phyloP scores from a whole-genome alignment of 257 asterid species.

The Nemophila menziesii region DNA sequence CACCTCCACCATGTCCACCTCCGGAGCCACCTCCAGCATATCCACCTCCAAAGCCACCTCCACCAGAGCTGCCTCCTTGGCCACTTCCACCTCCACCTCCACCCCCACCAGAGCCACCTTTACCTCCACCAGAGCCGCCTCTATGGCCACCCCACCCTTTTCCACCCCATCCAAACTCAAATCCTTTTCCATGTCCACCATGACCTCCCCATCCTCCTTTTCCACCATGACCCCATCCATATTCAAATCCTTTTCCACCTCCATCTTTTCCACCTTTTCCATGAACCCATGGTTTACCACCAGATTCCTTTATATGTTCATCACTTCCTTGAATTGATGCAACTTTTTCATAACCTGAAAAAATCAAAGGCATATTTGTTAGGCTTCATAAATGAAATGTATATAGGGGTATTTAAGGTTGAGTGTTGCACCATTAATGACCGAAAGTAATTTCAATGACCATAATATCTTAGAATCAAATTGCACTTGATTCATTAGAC shows the following conservation, averaged over 20 bases:
- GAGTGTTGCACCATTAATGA: too few species aligned
- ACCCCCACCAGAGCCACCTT: not conserved
- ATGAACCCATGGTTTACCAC: not conserved
- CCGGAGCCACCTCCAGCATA: not conserved
- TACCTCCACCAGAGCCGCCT: not conserved
- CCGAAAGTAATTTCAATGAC: too few species aligned
- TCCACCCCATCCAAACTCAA: not conserved
- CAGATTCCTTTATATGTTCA: not conserved
- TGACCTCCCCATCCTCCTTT: too few species aligned
- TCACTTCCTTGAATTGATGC: not conserved
- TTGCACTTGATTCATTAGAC: too few species aligned
- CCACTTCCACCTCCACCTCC: not conserved
- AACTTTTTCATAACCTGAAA: not conserved
- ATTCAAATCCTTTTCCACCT: too few species aligned
- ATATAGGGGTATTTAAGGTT: too few species aligned
- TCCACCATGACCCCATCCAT: too few species aligned
- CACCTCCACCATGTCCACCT: conserved; percentile 1
- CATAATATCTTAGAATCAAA: too few species aligned
- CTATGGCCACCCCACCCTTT: not conserved
- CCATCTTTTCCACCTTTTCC: not conserved
- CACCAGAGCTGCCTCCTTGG: not conserved
- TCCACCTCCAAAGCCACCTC: not conserved
- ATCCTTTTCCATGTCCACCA: not conserved
- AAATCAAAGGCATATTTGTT: not conserved
- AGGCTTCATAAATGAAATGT: too few species aligned